phyloP scores from a whole-genome alignment of 305 asterid genomes.

The Caryopteris hybrid region DNA sequence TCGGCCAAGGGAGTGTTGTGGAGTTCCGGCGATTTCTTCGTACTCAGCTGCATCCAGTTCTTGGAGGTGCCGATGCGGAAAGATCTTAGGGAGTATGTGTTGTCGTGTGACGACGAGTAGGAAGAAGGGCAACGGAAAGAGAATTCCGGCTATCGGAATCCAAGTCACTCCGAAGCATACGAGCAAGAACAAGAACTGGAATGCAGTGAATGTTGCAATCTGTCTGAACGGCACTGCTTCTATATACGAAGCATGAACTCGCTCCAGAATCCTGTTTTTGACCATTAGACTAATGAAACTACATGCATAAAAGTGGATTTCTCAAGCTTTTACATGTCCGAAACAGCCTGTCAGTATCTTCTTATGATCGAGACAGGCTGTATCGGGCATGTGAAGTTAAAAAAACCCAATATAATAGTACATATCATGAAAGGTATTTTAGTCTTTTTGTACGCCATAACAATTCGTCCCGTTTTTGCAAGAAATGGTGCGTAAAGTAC shows the following conservation, averaged over 20 bases:
- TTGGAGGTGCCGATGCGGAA: slow-evolving; percentile 29
- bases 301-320: too few relatives aligned
- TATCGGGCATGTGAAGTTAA: too few relatives aligned
- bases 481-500: too few relatives aligned
- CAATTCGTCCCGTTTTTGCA: too few relatives aligned
- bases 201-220: slow-evolving; percentile 49
- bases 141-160: slow-evolving; percentile 67
- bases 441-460: too few relatives aligned
- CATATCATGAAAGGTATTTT: too few relatives aligned
- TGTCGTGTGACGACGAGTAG: slow-evolving; percentile 49
- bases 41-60: slow-evolving; percentile 74
- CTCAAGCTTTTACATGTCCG: too few relatives aligned
- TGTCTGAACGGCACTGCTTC: slow-evolving; percentile 55
- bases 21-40: slow-evolving; percentile 51
- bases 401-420: too few relatives aligned
- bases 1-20: slow-evolving; percentile 25
- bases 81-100: slow-evolving; percentile 47
- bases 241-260: slow-evolving; percentile 50
- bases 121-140: slow-evolving; percentile 66
- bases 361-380: too few relatives aligned
- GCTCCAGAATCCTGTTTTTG: slow-evolving; percentile 39
- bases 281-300: too few relatives aligned
- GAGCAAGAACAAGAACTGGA: slow-evolving; percentile 40
- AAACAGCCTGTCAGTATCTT: too few relatives aligned
- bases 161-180: slow-evolving; percentile 56